Conservation (phyloP, 805 yeast species). For the Geotrichum ghanense region DNA sequence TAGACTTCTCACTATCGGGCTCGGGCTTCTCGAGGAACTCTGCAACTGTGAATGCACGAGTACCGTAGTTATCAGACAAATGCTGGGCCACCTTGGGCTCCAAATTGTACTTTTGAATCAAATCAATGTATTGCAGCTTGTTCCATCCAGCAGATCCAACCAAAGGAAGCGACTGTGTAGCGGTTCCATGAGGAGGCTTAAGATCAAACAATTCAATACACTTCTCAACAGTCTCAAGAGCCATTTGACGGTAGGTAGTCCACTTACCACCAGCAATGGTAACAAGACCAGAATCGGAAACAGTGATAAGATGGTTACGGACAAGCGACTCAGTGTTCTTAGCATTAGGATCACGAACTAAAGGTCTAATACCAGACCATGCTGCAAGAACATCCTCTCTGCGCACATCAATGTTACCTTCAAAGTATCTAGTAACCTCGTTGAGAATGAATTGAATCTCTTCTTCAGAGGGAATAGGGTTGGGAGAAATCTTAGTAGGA, state of each 20-base stretch:
- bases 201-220: constrained; percentile 41
- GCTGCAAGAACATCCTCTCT: constrained; percentile 88
- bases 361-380: constrained; percentile 95
- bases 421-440: constrained; percentile 79
- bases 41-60: constrained; percentile 60
- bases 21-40: constrained; percentile 31
- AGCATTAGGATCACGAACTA: constrained; percentile 62
- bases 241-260: constrained; percentile 98
- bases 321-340: constrained; percentile 77
- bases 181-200: constrained; percentile 25
- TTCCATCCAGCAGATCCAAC: constrained; percentile 79
- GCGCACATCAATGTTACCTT: constrained; percentile 65
- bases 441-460: constrained; percentile 79
- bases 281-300: constrained; percentile 62
- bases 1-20: constrained; percentile 20
- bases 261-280: constrained; percentile 96
- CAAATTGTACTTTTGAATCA: constrained; percentile 66
- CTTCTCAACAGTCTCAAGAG: constrained; percentile 80
- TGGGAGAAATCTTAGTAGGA: constrained; percentile 35
- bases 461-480: constrained; percentile 75
- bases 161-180: constrained; percentile 41
- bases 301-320: constrained; percentile 73
- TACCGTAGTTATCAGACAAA: constrained; percentile 79
- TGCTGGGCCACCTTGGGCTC: constrained; percentile 70
- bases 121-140: constrained; percentile 59